Evolutionary conservation across 495 filamentous ascomycete species (phyloP).

Genomic region (Cercophora newfieldiana): DNA sequence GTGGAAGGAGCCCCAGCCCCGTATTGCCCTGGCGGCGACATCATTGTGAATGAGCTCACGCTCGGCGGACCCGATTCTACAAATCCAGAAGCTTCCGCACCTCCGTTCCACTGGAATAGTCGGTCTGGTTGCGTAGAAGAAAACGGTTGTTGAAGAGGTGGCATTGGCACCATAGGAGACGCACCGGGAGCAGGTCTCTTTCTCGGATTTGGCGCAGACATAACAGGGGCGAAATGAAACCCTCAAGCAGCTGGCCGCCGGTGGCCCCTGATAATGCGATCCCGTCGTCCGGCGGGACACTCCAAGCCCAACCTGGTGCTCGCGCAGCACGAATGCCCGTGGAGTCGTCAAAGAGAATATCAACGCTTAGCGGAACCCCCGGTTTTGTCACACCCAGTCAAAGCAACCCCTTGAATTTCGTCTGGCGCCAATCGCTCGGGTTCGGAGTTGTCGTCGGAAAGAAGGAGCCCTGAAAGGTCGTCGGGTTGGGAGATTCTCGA

Average conservation of each 20-base stretch:
- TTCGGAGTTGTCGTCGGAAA: background rate
- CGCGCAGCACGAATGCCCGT: too few species aligned
- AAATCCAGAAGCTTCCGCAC: conserved; percentile 33
- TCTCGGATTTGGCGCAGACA: conserved; percentile 56
- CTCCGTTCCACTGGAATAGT: conserved; percentile 42
- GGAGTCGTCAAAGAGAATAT: background rate
- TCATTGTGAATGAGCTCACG: conserved; percentile 45
- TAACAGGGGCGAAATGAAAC: conserved; percentile 28
- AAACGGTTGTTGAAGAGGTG: conserved; percentile 46
- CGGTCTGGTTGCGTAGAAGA: conserved; percentile 41
- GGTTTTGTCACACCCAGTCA: background rate
- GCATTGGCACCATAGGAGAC: conserved; percentile 56
- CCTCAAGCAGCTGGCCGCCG: background rate
- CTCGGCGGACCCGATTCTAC: conserved; percentile 34
- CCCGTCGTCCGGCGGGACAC: background rate
- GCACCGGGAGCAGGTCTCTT: conserved; percentile 77
- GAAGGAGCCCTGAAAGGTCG: background rate
- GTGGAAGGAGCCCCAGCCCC: conserved; percentile 49
- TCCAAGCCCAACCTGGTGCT: background rate
- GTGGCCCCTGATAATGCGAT: background rate
- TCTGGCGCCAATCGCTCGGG: background rate
- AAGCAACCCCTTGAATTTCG: background rate
- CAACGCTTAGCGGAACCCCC: background rate
- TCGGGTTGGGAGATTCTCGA: background rate
- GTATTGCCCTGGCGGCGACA: conserved; percentile 48